phyloP scores from a whole-genome alignment of 768 basidiomycete species.

The Boletus eberwhitei region DNA sequence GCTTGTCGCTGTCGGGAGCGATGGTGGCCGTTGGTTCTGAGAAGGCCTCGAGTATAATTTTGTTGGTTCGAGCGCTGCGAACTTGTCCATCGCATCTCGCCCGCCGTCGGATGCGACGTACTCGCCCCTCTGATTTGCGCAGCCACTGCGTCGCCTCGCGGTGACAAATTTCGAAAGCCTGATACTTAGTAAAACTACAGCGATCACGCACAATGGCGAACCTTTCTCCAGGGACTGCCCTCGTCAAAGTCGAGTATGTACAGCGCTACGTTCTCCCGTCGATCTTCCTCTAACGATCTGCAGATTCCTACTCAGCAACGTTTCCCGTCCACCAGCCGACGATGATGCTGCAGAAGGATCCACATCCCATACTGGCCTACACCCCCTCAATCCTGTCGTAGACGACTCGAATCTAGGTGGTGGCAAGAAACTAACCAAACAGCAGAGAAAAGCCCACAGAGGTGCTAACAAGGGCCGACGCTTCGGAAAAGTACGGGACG shows the following conservation, averaged over 20 bases:
- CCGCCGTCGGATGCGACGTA: neutral
- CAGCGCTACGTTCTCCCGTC: neutral
- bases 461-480: constrained; percentile 84
- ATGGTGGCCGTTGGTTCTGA: constrained; percentile 25
- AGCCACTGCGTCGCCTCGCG: constrained; percentile 3
- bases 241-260: constrained; percentile 50
- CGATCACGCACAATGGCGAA: constrained; percentile 2
- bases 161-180: neutral
- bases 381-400: constrained; percentile 28
- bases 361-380: constrained; percentile 34
- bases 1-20: constrained; percentile 5
- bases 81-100: constrained; percentile 67
- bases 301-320: constrained; percentile 41
- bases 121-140: constrained; percentile 1
- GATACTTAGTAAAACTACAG: neutral
- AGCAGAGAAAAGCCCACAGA: constrained; percentile 67
- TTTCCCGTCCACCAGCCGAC: constrained; percentile 34
- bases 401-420: constrained; percentile 28
- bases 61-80: constrained; percentile 78
- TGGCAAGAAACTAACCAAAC: constrained; percentile 48
- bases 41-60: constrained; percentile 44
- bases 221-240: constrained; percentile 45
- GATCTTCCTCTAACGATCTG: neutral
- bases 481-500: constrained; percentile 76
- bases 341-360: constrained; percentile 67